These are phyloP conservation scores for Fraxinus latifolia DNA, from an alignment of 305 asterid genomes.

Conservation along the genomic window DNA sequence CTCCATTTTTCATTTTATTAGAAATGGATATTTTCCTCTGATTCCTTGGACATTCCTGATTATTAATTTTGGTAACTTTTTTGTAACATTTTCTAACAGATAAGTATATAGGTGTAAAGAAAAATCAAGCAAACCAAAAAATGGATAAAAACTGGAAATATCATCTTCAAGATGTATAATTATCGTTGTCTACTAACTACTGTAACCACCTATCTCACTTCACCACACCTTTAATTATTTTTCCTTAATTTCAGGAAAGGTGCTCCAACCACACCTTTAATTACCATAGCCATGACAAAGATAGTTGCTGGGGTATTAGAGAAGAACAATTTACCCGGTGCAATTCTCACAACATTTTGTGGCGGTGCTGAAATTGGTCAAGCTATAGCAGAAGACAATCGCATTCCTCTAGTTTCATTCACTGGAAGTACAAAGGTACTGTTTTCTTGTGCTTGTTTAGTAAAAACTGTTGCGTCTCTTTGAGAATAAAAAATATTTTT, in stretches of 20 bases:
- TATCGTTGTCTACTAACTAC: not conserved
- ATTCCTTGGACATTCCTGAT: not conserved
- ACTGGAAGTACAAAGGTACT: slow-evolving; percentile 96
- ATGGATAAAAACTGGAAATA: not conserved
- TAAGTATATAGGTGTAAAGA: not conserved
- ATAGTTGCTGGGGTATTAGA: slow-evolving; percentile 77
- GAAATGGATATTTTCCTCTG: not conserved
- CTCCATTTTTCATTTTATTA: not conserved
- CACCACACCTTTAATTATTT: not conserved
- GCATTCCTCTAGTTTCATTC: slow-evolving; percentile 86
- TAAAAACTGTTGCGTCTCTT: not conserved
- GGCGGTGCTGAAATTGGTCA: slow-evolving; percentile 94
- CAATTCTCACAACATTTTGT: slow-evolving; percentile 86
- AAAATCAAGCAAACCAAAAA: not conserved
- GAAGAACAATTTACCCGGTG: slow-evolving; percentile 87
- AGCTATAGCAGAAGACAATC: slow-evolving; percentile 84
- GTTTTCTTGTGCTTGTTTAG: not conserved
- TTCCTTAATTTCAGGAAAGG: slow-evolving; percentile 44
- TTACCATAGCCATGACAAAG: slow-evolving; percentile 84
- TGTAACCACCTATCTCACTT: not conserved
- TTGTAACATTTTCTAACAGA: not conserved
- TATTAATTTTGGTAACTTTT: not conserved
- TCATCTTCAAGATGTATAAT: not conserved
- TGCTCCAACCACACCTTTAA: slow-evolving; percentile 94
- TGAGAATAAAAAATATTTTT: not conserved